A percentile compares a stretch with the other conserved stretches of the same genome.
phyloP scores from a whole-genome alignment of 306 rosid genomes.

The Purshia tridentata region DNA sequence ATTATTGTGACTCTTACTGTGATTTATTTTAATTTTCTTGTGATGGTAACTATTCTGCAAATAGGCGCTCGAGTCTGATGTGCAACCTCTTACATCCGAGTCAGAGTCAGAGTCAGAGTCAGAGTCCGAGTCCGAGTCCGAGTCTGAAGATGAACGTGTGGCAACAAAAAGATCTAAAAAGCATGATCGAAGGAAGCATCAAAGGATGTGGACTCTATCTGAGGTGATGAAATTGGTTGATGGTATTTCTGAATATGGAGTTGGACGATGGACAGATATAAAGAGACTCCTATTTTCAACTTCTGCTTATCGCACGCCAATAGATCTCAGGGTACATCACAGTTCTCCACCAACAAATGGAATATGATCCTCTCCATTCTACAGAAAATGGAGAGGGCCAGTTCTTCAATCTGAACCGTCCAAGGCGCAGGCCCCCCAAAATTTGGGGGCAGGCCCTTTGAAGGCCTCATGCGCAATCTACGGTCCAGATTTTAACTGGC shows the following conservation, averaged over 20 bases:
- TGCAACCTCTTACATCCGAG: constrained; percentile 42
- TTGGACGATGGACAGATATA: constrained; percentile 91
- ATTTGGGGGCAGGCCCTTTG: not conserved
- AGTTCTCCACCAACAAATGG: constrained; percentile 10
- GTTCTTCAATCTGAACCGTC: not conserved
- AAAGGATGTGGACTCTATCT: constrained; percentile 80
- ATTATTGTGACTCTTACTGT: not conserved
- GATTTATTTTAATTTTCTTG: not conserved
- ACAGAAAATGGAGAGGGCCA: constrained; percentile 3
- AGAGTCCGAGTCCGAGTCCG: constrained; percentile 12
- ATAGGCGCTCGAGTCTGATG: constrained; percentile 51
- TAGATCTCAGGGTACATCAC: constrained; percentile 80
- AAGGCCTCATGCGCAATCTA: not conserved
- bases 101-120: constrained; percentile 40
- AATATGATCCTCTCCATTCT: not conserved
- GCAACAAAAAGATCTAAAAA: constrained; percentile 44
- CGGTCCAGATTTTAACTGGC: constrained; percentile 3
- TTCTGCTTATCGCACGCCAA: constrained; percentile 81
- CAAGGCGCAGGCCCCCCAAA: not conserved
- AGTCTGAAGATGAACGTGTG: constrained; percentile 49
- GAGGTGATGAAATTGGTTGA: constrained; percentile 83
- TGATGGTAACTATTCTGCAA: constrained; percentile 4
- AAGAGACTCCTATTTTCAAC: constrained; percentile 66
- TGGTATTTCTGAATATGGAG: constrained; percentile 91
- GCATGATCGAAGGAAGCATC: constrained; percentile 84